Conservation (phyloP, 2,329 filamentous ascomycete genomes). For the Alternaria sp. region DNA sequence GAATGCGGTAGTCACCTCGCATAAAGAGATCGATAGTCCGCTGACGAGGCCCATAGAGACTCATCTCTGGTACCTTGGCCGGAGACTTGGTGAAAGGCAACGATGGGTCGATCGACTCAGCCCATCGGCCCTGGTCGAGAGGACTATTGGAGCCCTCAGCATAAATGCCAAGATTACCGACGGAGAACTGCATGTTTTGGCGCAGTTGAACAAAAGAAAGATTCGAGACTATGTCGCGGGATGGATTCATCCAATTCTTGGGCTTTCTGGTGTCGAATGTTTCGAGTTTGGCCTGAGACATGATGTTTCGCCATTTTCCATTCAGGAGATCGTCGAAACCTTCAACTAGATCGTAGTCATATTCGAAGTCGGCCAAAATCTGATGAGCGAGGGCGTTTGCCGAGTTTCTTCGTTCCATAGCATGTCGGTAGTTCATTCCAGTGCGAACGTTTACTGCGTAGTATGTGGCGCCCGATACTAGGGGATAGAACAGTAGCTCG, state of each 20-base stretch:
- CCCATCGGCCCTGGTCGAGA: conserved; percentile 52
- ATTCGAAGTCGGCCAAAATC: conserved; percentile 25
- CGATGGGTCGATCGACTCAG: conserved; percentile 60
- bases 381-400: conserved; percentile 31
- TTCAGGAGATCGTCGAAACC: conserved; percentile 31
- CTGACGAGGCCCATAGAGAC: conserved; percentile 20
- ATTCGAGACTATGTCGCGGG: conserved; percentile 67
- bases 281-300: conserved; percentile 28
- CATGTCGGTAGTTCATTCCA: conserved; percentile 30
- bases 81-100: conserved; percentile 59
- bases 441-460: conserved; percentile 45
- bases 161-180: conserved; percentile 26
- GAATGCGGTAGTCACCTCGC: conserved; percentile 25
- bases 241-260: conserved; percentile 67
- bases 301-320: conserved; percentile 41
- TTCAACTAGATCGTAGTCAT: conserved; percentile 30
- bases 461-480: conserved; percentile 61
- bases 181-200: conserved; percentile 25
- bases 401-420: conserved; percentile 32
- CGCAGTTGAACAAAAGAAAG: conserved; percentile 61
- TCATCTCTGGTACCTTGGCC: conserved; percentile 17
- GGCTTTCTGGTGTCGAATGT: conserved; percentile 51
- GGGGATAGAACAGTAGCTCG: conserved; percentile 65
- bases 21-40: conserved; percentile 23
- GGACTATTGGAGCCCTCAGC: conserved; percentile 22